These are phyloP conservation scores for Verticillium longisporum DNA, from an alignment of 2,329 filamentous ascomycete species.

Conservation along the genomic window DNA sequence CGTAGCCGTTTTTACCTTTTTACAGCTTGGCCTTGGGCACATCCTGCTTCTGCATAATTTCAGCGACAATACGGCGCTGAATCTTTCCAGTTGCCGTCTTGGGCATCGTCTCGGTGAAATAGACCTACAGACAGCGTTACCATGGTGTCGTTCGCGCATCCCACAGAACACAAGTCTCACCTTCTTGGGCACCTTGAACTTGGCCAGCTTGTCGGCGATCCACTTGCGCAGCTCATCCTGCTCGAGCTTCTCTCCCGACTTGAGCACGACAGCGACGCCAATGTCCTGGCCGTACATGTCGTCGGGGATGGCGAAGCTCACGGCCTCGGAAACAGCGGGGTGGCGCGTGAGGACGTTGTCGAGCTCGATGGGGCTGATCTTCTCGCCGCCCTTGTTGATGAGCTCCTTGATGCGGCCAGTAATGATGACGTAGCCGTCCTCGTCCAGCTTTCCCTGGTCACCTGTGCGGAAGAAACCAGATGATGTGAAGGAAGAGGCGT, in stretches of 20 bases:
- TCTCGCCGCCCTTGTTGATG: constrained; percentile 86
- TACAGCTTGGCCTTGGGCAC: constrained; percentile 47
- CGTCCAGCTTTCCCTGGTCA: constrained; percentile 75
- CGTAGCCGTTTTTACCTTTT: background rate
- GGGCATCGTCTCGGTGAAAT: constrained; percentile 77
- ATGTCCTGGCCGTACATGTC: constrained; percentile 81
- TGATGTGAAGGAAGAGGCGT: constrained; percentile 64
- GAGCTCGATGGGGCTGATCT: constrained; percentile 82
- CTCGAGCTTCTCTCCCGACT: constrained; percentile 49
- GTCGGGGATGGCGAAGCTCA: constrained; percentile 77
- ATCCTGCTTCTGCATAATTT: constrained; percentile 72
- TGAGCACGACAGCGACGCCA: constrained; percentile 68
- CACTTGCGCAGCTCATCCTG: constrained; percentile 60
- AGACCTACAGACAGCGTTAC: constrained; percentile 44
- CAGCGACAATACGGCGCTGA: constrained; percentile 77
- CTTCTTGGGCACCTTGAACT: constrained; percentile 82
- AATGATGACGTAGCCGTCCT: constrained; percentile 77
- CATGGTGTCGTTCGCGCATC: background rate
- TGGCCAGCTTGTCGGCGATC: constrained; percentile 64
- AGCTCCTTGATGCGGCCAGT: constrained; percentile 91
- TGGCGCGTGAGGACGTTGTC: constrained; percentile 76
- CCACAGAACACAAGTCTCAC: constrained; percentile 34
- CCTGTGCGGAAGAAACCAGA: constrained; percentile 83
- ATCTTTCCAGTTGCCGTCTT: constrained; percentile 93
- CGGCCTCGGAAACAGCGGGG: constrained; percentile 67